Evolutionary conservation across 345 rosid species (phyloP).

Genomic region (Gossypium anomalum): DNA sequence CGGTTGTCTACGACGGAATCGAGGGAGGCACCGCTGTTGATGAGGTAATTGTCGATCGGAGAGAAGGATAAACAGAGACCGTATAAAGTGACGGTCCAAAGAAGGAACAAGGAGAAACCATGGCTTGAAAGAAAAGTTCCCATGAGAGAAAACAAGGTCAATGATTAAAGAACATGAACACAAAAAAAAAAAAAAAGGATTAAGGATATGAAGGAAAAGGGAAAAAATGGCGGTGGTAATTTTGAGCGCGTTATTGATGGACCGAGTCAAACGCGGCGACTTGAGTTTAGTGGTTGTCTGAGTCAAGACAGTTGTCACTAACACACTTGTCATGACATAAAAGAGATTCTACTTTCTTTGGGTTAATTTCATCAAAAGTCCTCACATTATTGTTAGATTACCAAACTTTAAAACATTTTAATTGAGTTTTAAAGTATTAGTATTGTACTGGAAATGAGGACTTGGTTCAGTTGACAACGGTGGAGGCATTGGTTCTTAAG

Average conservation of each 20-base stretch:
- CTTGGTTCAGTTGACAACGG: too few relatives aligned
- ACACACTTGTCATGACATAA: background rate
- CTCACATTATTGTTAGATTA: background rate
- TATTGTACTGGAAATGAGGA: too few relatives aligned
- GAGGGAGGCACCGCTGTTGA: slow-evolving; percentile 63
- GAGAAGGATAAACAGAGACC: slow-evolving; percentile 32
- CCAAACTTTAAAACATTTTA: too few relatives aligned
- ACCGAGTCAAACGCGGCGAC: background rate
- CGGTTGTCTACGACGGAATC: slow-evolving; percentile 57
- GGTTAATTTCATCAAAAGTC: background rate
- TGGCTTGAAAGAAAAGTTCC: slow-evolving; percentile 13
- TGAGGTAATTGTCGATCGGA: slow-evolving; percentile 57
- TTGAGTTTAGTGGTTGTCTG: background rate
- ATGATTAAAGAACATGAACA: background rate
- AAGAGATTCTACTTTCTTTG: background rate
- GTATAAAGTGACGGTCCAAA: slow-evolving; percentile 21
- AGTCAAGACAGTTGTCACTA: background rate
- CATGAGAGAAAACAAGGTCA: slow-evolving; percentile 18
- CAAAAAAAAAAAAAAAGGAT: background rate
- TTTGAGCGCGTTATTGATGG: background rate
- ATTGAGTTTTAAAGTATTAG: too few relatives aligned
- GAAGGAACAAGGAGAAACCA: slow-evolving; percentile 10
- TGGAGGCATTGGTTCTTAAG: too few relatives aligned
- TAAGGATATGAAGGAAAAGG: background rate
- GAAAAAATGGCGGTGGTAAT: background rate